Evolutionary conservation across 805 yeast species (phyloP), one percentile per base, ranked within the genome.

Genomic region (Schwanniomyces polymorphus): DNA sequence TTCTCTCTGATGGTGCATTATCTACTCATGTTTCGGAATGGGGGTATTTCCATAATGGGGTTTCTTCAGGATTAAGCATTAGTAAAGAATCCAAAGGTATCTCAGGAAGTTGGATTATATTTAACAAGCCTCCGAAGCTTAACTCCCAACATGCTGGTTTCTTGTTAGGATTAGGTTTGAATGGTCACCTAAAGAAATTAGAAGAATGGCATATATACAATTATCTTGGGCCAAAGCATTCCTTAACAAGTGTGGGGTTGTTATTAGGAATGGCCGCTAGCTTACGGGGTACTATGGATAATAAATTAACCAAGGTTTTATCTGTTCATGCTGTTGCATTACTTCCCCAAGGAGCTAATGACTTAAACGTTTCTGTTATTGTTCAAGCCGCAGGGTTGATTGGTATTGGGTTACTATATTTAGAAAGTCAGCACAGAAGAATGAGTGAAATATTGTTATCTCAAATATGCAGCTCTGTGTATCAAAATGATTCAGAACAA

Each of bases 191-290:
- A 56, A 82, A 79, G 47, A 75, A 77, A 37, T 68, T 94, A 23
- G 98, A 92, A 58, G 97, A 94, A 63, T 94, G 98, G 97, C 97
- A 91, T 61, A 87, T 92, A 27, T 94, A 90, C 63, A 91, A 92
- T 59, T 91, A 90, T 55, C 69, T 94, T 44, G 96, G 97, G 0
- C 96, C 97, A 0, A 91, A 94, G 54, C 90, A 88, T 57, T 80
- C 86, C 3, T 79, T 79, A 35, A 88, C 96, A 0, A 88, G 96
- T 63, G 84, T 91, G 29, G 98, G 97, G 0, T 72, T 94, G 39
- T 69, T 94, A 29, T 67, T 94, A 14, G 99, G 99, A 0, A 86
- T 92, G 89, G 83, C 97, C 16, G 97, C 97, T 0, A 88, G 97
- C 65, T 71, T 84, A 48, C 75, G 75, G 54, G 91, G 97, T 2